Conservation (phyloP, 139 green algal species). For the Haematococcus lacustris region DNA sequence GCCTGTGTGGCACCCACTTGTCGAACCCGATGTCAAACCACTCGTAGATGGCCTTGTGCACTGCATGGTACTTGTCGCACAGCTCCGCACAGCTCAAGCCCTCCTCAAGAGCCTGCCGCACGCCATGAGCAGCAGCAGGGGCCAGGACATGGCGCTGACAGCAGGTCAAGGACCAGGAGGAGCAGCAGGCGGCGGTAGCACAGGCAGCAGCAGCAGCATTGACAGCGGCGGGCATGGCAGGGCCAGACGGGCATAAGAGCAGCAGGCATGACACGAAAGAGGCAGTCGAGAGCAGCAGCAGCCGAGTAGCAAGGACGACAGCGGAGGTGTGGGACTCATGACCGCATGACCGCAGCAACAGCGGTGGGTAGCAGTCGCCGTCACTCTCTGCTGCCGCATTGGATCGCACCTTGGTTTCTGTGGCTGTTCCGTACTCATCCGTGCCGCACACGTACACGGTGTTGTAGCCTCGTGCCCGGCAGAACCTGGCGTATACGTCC, state of each 20-base stretch:
- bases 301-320: too few relatives aligned
- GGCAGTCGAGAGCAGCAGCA: too few relatives aligned
- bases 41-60: constrained; percentile 88
- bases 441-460: constrained; percentile 93
- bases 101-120: constrained; percentile 83
- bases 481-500: constrained; percentile 90
- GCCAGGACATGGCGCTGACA: background rate
- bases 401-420: constrained; percentile 84
- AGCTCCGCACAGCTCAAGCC: constrained; percentile 82
- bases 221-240: background rate
- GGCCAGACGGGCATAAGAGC: too few relatives aligned
- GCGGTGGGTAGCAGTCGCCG: background rate
- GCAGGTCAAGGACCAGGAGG: background rate
- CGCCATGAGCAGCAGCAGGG: background rate
- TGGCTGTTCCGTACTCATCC: constrained; percentile 97
- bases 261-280: too few relatives aligned
- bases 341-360: background rate
- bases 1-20: constrained; percentile 68
- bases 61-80: constrained; percentile 97
- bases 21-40: constrained; percentile 97
- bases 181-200: background rate
- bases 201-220: background rate
- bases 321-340: too few relatives aligned
- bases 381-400: background rate
- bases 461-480: constrained; percentile 80